These are phyloP conservation scores for Aureobasidium vineae DNA, from an alignment of 2,329 filamentous ascomycete species.

Conservation along the genomic window DNA sequence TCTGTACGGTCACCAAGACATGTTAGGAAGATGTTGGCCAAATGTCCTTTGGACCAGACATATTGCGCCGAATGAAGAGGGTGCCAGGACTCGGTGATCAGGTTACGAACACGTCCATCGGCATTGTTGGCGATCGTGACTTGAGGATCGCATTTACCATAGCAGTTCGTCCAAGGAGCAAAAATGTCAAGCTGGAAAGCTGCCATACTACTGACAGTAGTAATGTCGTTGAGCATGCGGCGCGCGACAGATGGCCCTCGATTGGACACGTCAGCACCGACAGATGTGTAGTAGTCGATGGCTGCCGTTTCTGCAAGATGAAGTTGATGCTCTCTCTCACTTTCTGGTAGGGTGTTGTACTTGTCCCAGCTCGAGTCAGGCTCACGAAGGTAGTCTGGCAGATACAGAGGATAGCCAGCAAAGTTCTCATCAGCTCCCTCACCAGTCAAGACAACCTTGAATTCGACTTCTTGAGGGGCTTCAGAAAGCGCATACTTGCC, in stretches of 20 bases:
- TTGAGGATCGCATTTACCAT: conserved; percentile 37
- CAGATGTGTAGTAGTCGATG: conserved; percentile 33
- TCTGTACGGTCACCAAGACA: conserved; percentile 49
- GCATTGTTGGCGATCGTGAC: conserved; percentile 39
- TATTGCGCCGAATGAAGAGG: conserved; percentile 44
- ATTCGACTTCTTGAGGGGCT: conserved; percentile 47
- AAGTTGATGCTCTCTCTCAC: conserved; percentile 31
- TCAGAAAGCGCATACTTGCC: conserved; percentile 52
- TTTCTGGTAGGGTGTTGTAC: conserved; percentile 32
- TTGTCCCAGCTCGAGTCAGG: conserved; percentile 42
- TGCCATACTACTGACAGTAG: conserved; percentile 40
- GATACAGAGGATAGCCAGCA: conserved; percentile 51
- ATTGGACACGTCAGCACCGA: conserved; percentile 35
- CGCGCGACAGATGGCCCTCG: conserved; percentile 36
- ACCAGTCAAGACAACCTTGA: conserved; percentile 56
- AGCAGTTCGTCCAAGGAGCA: conserved; percentile 38
- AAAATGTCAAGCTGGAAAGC: conserved; percentile 41
- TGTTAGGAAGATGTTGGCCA: conserved; percentile 44
- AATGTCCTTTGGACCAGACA: conserved; percentile 40
- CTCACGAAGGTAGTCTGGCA: conserved; percentile 52
- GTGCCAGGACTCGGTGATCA: conserved; percentile 42
- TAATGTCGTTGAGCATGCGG: conserved; percentile 44
- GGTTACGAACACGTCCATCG: conserved; percentile 36
- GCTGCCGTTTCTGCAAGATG: conserved; percentile 33
- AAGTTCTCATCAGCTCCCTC: conserved; percentile 53